These are phyloP conservation scores for Phaeosphaeriaceae sp. DNA, from an alignment of 2,329 filamentous ascomycete species.

Conservation along the genomic window DNA sequence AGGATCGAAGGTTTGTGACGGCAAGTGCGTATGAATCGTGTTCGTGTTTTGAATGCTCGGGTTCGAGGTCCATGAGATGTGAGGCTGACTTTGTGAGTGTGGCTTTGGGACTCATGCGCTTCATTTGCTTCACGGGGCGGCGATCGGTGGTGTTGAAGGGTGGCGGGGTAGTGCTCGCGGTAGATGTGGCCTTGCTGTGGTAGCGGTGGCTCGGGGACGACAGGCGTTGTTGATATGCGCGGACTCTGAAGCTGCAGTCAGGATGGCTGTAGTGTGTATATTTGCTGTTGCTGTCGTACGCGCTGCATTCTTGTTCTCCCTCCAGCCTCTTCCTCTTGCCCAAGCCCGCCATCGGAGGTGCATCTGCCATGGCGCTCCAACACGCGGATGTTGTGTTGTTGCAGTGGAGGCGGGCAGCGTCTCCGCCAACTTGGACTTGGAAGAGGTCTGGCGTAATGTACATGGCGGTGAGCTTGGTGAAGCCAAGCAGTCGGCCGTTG, in stretches of 20 bases:
- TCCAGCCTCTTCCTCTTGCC: slow-evolving; percentile 42
- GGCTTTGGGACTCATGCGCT: slow-evolving; percentile 30
- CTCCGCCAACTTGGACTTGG: slow-evolving; percentile 29
- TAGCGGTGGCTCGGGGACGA: slow-evolving; percentile 19
- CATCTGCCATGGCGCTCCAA: slow-evolving; percentile 29
- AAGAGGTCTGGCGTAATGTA: slow-evolving; percentile 49
- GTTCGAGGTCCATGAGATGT: slow-evolving; percentile 42
- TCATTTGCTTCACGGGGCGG: slow-evolving; percentile 42
- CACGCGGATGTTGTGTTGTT: slow-evolving; percentile 9
- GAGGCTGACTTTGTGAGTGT: slow-evolving; percentile 36
- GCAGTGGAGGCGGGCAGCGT: slow-evolving; percentile 15
- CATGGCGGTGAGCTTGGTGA: slow-evolving; percentile 32
- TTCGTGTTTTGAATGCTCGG: slow-evolving; percentile 13
- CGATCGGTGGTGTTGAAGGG: slow-evolving; percentile 22
- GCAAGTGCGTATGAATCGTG: slow-evolving; percentile 6
- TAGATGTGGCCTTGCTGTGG: slow-evolving; percentile 19
- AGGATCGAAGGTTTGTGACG: slow-evolving; percentile 53
- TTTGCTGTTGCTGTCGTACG: slow-evolving; percentile 9
- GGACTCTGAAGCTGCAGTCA: slow-evolving; percentile 9
- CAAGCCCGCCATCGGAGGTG: slow-evolving; percentile 23
- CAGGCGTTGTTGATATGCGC: slow-evolving; percentile 15
- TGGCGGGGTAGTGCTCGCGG: slow-evolving; percentile 20
- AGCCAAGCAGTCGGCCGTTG: slow-evolving; percentile 13
- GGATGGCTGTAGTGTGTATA: neutral
- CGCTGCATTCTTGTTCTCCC: slow-evolving; percentile 16